phyloP scores from a whole-genome alignment of 371 early-diverging fungal genomes.

The Mortierella sp. region DNA sequence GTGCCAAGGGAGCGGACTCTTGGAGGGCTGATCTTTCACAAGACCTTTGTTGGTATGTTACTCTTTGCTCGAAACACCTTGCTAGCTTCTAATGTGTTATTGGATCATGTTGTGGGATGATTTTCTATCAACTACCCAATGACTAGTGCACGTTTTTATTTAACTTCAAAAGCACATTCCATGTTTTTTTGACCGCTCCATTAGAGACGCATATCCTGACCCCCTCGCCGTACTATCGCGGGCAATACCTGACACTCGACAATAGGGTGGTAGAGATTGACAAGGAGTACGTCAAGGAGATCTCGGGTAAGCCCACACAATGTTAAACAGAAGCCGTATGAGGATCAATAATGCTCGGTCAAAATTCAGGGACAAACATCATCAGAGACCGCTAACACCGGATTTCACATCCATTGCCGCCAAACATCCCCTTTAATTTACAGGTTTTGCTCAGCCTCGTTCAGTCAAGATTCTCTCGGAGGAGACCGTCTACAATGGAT shows the following conservation, averaged over 20 bases:
- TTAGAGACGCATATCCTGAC: slow-evolving; percentile 73
- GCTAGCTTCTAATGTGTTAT: slow-evolving; percentile 6
- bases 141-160: slow-evolving; percentile 3
- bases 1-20: slow-evolving; percentile 70
- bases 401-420: not conserved
- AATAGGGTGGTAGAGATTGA: slow-evolving; percentile 71
- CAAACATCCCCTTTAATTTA: not conserved
- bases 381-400: not conserved
- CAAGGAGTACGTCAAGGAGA: slow-evolving; percentile 62
- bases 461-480: slow-evolving; percentile 68
- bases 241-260: slow-evolving; percentile 68
- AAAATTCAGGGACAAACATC: slow-evolving; percentile 3
- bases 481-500: slow-evolving; percentile 64
- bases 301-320: slow-evolving; percentile 59
- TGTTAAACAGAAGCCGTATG: not conserved
- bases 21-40: slow-evolving; percentile 65
- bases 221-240: slow-evolving; percentile 71
- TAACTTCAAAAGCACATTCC: not conserved
- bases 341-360: not conserved
- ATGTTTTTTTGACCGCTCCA: not conserved
- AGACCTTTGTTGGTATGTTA: slow-evolving; percentile 67
- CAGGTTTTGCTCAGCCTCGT: slow-evolving; percentile 69
- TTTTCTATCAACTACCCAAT: not conserved
- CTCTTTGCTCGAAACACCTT: not conserved
- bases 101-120: slow-evolving; percentile 3